Conservation (phyloP, 2,329 filamentous ascomycete species). For the Emmonsiellopsis sp. region DNA sequence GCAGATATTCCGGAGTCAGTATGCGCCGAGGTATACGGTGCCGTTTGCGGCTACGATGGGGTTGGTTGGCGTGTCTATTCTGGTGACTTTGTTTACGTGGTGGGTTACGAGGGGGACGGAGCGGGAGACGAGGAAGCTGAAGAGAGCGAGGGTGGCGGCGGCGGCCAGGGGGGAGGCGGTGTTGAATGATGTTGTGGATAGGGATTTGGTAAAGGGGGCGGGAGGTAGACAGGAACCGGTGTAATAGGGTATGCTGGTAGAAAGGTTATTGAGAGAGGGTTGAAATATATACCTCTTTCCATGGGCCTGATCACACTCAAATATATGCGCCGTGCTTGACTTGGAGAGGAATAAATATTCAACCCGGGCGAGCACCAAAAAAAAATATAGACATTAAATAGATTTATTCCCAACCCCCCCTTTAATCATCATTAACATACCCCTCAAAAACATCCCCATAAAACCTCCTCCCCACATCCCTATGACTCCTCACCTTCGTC, state of each 20-base stretch:
- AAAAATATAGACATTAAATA: neutral
- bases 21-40: slow-evolving; percentile 37
- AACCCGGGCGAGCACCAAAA: too few relatives aligned
- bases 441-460: slow-evolving; percentile 40
- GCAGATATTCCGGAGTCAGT: slow-evolving; percentile 38
- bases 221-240: too few relatives aligned
- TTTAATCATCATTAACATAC: slow-evolving; percentile 35
- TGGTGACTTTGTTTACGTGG: slow-evolving; percentile 36
- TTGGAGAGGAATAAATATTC: too few relatives aligned
- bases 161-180: slow-evolving; percentile 33
- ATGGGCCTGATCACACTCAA: too few relatives aligned
- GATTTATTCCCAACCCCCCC: neutral
- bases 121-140: slow-evolving; percentile 35
- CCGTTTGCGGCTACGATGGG: slow-evolving; percentile 38
- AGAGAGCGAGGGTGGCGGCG: slow-evolving; percentile 33
- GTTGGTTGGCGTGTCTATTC: slow-evolving; percentile 34
- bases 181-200: slow-evolving; percentile 36
- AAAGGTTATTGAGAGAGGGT: too few relatives aligned
- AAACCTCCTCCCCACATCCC: slow-evolving; percentile 39
- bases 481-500: slow-evolving; percentile 46
- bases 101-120: slow-evolving; percentile 38
- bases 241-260: too few relatives aligned
- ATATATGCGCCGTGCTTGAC: too few relatives aligned
- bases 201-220: slow-evolving; percentile 16
- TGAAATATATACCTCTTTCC: too few relatives aligned